phyloP scores from a whole-genome alignment of 2,329 filamentous ascomycete species.

The Cordyceps javanica region DNA sequence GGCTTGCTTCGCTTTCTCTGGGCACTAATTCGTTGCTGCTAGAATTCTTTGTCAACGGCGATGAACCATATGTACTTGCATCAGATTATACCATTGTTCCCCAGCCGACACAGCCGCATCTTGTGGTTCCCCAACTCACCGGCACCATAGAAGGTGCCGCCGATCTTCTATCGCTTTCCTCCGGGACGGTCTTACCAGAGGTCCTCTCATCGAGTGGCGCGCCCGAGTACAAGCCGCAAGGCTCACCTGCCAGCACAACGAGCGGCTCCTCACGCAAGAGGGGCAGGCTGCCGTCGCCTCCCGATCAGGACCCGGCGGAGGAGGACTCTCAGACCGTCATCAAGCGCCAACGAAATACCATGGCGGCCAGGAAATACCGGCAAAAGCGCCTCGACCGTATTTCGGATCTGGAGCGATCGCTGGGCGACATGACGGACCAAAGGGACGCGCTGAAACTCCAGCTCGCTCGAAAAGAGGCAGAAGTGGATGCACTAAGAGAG shows the following conservation, averaged over 20 bases:
- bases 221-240: constrained; percentile 10
- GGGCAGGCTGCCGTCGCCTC: constrained; percentile 8
- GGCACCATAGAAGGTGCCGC: constrained; percentile 2
- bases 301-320: constrained; percentile 19
- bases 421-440: constrained; percentile 54
- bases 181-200: neutral
- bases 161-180: neutral
- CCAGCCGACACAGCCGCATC: constrained; percentile 4
- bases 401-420: constrained; percentile 51
- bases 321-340: constrained; percentile 25
- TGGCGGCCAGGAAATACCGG: constrained; percentile 65
- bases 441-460: constrained; percentile 57
- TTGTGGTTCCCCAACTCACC: constrained; percentile 6
- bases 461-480: constrained; percentile 59
- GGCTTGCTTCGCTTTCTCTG: neutral
- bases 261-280: constrained; percentile 1
- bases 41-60: constrained; percentile 11
- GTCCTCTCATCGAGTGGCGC: neutral
- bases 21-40: neutral
- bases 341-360: constrained; percentile 63
- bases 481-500: constrained; percentile 54
- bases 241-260: constrained; percentile 1
- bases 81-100: constrained; percentile 10
- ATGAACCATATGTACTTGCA: constrained; percentile 10
- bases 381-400: constrained; percentile 65